Evolutionary conservation across 2,329 filamentous ascomycete genomes (phyloP).

Genomic region (Cladobotryum protrusum): DNA sequence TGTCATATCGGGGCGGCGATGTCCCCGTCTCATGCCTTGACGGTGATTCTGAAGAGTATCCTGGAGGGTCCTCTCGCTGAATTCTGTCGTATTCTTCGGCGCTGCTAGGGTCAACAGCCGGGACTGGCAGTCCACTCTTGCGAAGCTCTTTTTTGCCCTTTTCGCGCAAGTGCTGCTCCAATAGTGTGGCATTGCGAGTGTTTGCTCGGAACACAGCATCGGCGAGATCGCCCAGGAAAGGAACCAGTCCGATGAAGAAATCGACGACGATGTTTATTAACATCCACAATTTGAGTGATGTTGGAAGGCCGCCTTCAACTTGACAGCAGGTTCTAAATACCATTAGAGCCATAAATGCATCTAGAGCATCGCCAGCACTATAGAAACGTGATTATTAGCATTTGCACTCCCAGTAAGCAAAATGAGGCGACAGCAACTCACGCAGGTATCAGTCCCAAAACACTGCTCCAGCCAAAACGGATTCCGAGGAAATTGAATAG

Average conservation of each 20-base stretch:
- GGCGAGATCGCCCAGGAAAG: slow-evolving; percentile 67
- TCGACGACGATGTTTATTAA: slow-evolving; percentile 71
- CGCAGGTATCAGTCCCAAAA: slow-evolving; percentile 79
- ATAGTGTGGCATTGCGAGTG: slow-evolving; percentile 64
- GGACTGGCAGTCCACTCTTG: slow-evolving; percentile 39
- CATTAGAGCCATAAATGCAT: slow-evolving; percentile 67
- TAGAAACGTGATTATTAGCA: background rate
- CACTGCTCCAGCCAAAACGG: slow-evolving; percentile 80
- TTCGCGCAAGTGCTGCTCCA: slow-evolving; percentile 62
- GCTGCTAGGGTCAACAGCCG: slow-evolving; percentile 46
- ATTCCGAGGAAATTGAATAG: slow-evolving; percentile 78
- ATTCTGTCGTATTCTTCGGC: slow-evolving; percentile 44
- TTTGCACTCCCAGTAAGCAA: background rate
- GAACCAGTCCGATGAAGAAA: slow-evolving; percentile 66
- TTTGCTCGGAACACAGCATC: slow-evolving; percentile 72
- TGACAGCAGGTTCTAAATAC: slow-evolving; percentile 67
- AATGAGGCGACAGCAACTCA: slow-evolving; percentile 40
- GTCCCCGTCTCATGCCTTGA: slow-evolving; percentile 20
- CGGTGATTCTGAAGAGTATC: slow-evolving; percentile 22
- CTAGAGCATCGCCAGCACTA: slow-evolving; percentile 69
- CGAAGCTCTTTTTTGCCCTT: slow-evolving; percentile 56
- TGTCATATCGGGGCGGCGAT: slow-evolving; percentile 15
- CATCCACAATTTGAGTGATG: slow-evolving; percentile 61
- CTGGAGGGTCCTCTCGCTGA: slow-evolving; percentile 22
- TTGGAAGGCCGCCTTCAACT: slow-evolving; percentile 70